Base-by-base conservation (phyloP, 345 rosid species). In the Alliaria petiolata region DNA sequence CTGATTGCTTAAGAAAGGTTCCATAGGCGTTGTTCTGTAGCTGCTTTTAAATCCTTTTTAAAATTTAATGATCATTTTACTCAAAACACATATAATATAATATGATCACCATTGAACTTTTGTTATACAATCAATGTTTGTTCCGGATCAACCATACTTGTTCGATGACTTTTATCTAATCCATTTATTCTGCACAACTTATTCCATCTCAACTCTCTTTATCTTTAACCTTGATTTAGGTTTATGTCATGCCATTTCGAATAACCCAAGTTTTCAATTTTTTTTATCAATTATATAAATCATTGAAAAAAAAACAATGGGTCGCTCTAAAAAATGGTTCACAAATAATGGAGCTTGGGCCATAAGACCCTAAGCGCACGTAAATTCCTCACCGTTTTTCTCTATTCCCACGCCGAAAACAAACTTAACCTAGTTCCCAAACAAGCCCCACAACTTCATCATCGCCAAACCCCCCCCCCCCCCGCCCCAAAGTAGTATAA, bases 371-470 rank as follows among this genome's bases (percentile, higher is more conserved):
- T 14, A 26, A 42, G 6, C 33, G 1, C 16, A 38, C 64, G 17
- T 38, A 20, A 58, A 6, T 34, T 34, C 26, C n/a, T 56, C 13
- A n/a, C 19, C 4, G 17, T 28, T 12, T 15, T 16, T 31, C 26
- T 34, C 9, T 15, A 35, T 17, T 22, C 57, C 26, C 40, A 16
- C 4, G 7, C 52, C 3, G 3, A 19, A n/a, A 42, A 59, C 62
- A 50, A 8, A 58, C 22, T 49, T 74, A 74, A 50, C 62, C 68
- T 0, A 22, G 40, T 74, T 59, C 5, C 73, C 73, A 74, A 67
- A 74, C 73, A 58, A 66, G 14, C 12, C 60, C 45, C 62, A 50
- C 56, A 67, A 16, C 30, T 44, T 19, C 62, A 50, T 33, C 72
- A 39, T 74, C 53, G 0, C 57, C 59, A 33, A 53, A n/a, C 42